Base-by-base conservation (phyloP, 2,329 filamentous ascomycete genomes). In the Dothideomycetes sp. region DNA sequence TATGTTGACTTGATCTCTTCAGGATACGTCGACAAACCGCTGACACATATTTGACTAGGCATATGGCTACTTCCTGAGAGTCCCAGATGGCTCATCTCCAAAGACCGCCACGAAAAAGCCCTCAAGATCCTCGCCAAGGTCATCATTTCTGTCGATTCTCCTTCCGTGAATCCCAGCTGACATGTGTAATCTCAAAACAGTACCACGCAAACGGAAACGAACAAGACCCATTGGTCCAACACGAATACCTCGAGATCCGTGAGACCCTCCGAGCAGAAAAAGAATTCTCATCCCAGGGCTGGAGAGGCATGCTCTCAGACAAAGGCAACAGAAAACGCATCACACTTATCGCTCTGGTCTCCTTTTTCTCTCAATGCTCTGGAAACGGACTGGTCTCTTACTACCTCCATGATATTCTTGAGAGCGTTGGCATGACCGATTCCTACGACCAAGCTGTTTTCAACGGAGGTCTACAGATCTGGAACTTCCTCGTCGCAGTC, bases 61-160 rank as follows among this genome's bases (percentile, higher is more conserved):
- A 77, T 84, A 57, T 82, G 73, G 43, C 56, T 59, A 19, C 59
- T 82, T n/a, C 79, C 80, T 4, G 80, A 84, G 59, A 78, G 73
- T 0, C 80, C 79, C 0, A 70, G 79, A 47, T 84, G 70, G 64
- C 70, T 83, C 11, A 67, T 81, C 49, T 67, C 71, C 52, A 78
- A 78, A 59, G 78, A 80, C 50, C 70, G 72, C 23, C 66, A 74
- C 46, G 73, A 78, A 11, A 70, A 82, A 50, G 80, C 79, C 4
- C 65, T 80, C 9, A 57, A 64, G 2, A 70, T 78, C 11, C 65
- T 83, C 5, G 67, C 70, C 39, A 73, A 76, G 23, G 23, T 24
- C 7, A 7, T 7, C 23, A 24, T 24, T 24, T 24, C 7, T 24
- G 23, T 24, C 23, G 7, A 7, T 24, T 12, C 23, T 24, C 23